Evolutionary conservation across 1,284 basidiomycete species (phyloP).

Genomic region (Earliella scabrosa): DNA sequence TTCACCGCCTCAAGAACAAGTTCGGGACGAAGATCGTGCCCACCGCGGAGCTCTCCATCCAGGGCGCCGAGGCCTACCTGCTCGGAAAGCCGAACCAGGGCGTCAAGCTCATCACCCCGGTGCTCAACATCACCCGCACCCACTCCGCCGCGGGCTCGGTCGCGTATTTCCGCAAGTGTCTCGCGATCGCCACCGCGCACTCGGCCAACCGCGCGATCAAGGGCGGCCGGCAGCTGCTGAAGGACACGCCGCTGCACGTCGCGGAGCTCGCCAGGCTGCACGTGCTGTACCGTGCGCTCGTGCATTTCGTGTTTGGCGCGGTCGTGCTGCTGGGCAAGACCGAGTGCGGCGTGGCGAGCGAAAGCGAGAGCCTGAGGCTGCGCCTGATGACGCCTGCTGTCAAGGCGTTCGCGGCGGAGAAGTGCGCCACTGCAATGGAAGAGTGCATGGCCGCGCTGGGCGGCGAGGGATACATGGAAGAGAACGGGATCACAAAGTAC

Average conservation of each 20-base stretch:
- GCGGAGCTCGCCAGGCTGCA: conserved; percentile 62
- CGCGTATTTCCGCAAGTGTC: conserved; percentile 63
- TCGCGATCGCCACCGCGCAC: conserved; percentile 68
- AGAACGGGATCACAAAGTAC: conserved; percentile 65
- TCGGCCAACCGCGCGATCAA: conserved; percentile 60
- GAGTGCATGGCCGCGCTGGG: conserved; percentile 79
- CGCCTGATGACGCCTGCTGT: conserved; percentile 72
- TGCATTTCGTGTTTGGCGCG: conserved; percentile 65
- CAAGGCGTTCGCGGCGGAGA: conserved; percentile 76
- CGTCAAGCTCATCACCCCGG: conserved; percentile 68
- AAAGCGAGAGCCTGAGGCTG: conserved; percentile 55
- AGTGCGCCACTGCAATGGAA: conserved; percentile 65
- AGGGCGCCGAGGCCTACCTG: conserved; percentile 66
- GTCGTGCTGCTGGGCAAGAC: conserved; percentile 63
- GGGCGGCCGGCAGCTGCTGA: conserved; percentile 53
- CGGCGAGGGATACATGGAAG: conserved; percentile 86
- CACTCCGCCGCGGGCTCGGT: conserved; percentile 67
- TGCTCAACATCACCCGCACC: conserved; percentile 79
- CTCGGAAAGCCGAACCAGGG: conserved; percentile 69
- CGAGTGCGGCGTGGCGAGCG: conserved; percentile 56
- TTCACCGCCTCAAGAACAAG: conserved; percentile 82
- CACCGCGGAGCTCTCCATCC: conserved; percentile 76
- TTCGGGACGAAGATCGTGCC: conserved; percentile 79
- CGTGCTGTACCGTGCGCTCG: conserved; percentile 66
- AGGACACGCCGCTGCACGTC: conserved; percentile 63